Evolutionary conservation across 2,329 filamentous ascomycete species (phyloP).

Genomic region (Penicillium sp.): DNA sequence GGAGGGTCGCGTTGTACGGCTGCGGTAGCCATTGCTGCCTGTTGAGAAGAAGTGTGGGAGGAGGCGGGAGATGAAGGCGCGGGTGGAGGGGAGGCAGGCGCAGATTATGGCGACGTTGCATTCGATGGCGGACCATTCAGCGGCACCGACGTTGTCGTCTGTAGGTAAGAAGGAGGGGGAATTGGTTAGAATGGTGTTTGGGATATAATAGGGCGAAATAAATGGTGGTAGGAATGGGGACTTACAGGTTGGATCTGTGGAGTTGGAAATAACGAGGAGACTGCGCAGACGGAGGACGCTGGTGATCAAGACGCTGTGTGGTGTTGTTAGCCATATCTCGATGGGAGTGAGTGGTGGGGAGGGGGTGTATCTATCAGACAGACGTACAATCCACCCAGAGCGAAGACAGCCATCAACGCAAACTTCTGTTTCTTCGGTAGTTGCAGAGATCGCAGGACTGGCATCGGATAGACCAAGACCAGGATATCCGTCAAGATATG

Average conservation of each 20-base stretch:
- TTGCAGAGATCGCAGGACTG: slow-evolving; percentile 43
- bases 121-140: slow-evolving; percentile 48
- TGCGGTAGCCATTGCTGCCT: slow-evolving; percentile 24
- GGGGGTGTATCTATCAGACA: background rate
- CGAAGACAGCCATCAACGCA: slow-evolving; percentile 45
- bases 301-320: slow-evolving; percentile 40
- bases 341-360: background rate
- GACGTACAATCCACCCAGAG: slow-evolving; percentile 46
- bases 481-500: slow-evolving; percentile 47
- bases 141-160: slow-evolving; percentile 40
- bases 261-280: slow-evolving; percentile 31
- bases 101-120: slow-evolving; percentile 46
- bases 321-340: background rate
- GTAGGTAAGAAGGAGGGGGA: too few species aligned
- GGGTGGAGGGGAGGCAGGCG: slow-evolving; percentile 40
- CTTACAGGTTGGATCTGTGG: slow-evolving; percentile 33
- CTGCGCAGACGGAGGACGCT: slow-evolving; percentile 39
- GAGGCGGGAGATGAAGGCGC: slow-evolving; percentile 28
- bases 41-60: slow-evolving; percentile 33
- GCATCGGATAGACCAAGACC: slow-evolving; percentile 46
- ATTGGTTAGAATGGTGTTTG: background rate
- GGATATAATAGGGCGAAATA: background rate
- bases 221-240: background rate
- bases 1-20: slow-evolving; percentile 21
- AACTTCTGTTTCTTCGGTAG: slow-evolving; percentile 42